These are phyloP conservation scores for Neofusicoccum cordaticola DNA, from an alignment of 2,329 filamentous ascomycete species.

Conservation along the genomic window DNA sequence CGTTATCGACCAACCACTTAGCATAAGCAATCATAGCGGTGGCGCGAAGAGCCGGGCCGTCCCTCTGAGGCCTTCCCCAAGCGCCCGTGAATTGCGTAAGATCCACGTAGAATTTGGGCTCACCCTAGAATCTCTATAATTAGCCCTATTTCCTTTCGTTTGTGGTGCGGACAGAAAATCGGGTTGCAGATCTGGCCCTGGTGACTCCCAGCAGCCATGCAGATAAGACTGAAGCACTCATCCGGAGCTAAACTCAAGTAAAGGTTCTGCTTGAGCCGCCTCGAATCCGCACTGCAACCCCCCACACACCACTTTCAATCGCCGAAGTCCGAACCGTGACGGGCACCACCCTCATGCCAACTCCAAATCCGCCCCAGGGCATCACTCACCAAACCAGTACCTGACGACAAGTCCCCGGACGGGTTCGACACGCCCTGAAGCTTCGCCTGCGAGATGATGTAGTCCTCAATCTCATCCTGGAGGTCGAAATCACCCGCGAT, in stretches of 20 bases:
- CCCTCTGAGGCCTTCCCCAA: constrained; percentile 45
- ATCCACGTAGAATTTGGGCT: constrained; percentile 43
- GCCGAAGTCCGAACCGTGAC: no score
- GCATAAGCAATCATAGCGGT: constrained; percentile 43
- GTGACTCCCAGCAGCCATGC: no score
- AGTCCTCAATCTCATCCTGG: constrained; percentile 29
- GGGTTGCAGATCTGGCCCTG: no score
- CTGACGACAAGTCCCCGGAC: constrained; percentile 34
- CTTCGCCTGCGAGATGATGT: constrained; percentile 31
- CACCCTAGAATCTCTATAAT: constrained; percentile 25
- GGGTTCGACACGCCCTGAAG: constrained; percentile 41
- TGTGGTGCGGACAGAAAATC: no score
- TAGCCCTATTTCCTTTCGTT: no score
- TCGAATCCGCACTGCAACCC: no score
- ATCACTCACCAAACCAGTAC: constrained; percentile 29
- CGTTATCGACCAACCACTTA: constrained; percentile 30
- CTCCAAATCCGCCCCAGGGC: no score
- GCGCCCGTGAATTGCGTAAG: constrained; percentile 35
- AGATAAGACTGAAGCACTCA: no score
- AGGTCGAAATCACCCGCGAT: constrained; percentile 21
- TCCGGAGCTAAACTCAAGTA: no score
- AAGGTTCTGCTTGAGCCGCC: no score
- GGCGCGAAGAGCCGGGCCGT: constrained; percentile 44
- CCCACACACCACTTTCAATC: no score
- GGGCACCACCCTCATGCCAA: no score